Evolutionary conservation across 2,329 filamentous ascomycete genomes (phyloP), one percentile per base, ranked within the genome.

Genomic region (Colletotrichum musae): DNA sequence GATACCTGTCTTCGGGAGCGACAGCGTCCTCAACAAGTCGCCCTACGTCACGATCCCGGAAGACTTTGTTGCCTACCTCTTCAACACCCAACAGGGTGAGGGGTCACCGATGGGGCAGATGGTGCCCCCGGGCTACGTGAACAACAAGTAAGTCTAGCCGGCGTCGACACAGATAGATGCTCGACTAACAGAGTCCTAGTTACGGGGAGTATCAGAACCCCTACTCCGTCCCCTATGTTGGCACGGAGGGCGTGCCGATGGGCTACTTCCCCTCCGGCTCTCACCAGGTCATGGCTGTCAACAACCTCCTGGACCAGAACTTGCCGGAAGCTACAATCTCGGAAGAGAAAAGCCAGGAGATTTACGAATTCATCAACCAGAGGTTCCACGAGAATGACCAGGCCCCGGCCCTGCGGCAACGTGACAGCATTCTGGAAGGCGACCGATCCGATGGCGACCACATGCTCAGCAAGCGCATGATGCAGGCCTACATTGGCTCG

Each of bases 401-500:
- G 74, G 88, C 93, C 1, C 91, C 92, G 0, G 87, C 93, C 32
- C 90, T 92, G 71, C 91, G 92, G 72, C 89, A 92, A 71, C 94
- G 94, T 75, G 93, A 94, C 58, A 88, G 87, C 58, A 88, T 98
- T 28, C 83, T 97, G 64, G 91, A 94, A 32, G 95, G 95, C 15
- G 91, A 97, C 75, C 89, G 92, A 61, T 89, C 91, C 58, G 83
- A 89, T 39, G 86, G 89, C 60, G 81, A 83, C 26, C 89, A 92
- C 70, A 87, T 91, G 84, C 83, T 98, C 71, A 97, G 95, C 79
- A 86, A 95, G 75, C 90, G 92, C 75, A 98, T 97, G 94, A 97
- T 98, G 93, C 94, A 98, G 80, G 92, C 91, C 3, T 98, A 98
- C 76, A 94, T 97, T 73, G 89, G 91, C 12, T 97, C 94, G 2